Base-by-base conservation (phyloP, 176 grass and related monocot species). In the Saccharum spontaneum region DNA sequence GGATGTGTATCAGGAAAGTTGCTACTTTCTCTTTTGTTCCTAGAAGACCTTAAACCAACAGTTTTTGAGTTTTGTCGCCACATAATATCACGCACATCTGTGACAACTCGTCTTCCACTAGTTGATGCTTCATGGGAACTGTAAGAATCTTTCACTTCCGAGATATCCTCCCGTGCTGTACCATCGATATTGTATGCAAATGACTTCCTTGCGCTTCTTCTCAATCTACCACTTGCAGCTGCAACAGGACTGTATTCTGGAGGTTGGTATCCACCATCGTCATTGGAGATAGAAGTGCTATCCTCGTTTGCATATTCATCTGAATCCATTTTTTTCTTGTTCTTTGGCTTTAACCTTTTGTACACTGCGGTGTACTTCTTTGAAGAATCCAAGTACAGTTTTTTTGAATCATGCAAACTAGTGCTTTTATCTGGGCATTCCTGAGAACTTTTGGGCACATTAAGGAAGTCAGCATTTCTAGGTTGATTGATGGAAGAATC, bases 31-130 rank as follows among this genome's bases (percentile, higher is more conserved):
- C 92, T 92, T 85, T 85, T 95, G 65, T 90, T 94, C 90, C 95
- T 94, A 69, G 90, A 68, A 83, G 92, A 92, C 71, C 95, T 94
- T 89, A 92, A 86, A 88, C 88, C 91, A 89, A 87, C 80, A 75
- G 84, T 74, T 87, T 86, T 87, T 78, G 87, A 94, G 72, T 82
- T 63, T 73, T 92, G 61, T 43, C 71, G 89, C 92, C 90, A 94
- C 84, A 88, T 49, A 46, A 80, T 74, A 54, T 87, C 84, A 49
- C 22, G 67, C 52, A 33, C 78, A 66, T 92, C 85, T 43, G 75
- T 50, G 57, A 73, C 70, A 63, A 66, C 85, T 80, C 57, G 87
- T 84, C 93, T 88, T 71, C 91, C 93, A 83, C 91, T 95, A 79
- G 89, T 98, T 28, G 92, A 97, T 84, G 90, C 90, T 60, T 89